A percentile compares a stretch with the other conserved stretches of the same genome.
phyloP scores from a whole-genome alignment of 371 early-diverging fungal species.

The Mycotypha africana region DNA sequence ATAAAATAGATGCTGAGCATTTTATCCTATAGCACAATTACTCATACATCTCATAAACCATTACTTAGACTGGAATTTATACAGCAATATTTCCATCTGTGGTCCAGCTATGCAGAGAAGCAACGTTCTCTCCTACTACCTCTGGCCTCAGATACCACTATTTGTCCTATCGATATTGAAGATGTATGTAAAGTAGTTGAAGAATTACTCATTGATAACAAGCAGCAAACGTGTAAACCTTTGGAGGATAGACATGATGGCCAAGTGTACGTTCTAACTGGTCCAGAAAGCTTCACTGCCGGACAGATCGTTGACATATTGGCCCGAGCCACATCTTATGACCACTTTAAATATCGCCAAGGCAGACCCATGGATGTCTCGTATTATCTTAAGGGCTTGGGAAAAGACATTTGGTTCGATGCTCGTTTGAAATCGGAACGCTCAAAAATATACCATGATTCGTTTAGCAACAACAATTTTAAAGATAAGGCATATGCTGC shows the following conservation, averaged over 20 bases:
- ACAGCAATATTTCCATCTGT: conserved; percentile 31
- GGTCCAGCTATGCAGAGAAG: conserved; percentile 24
- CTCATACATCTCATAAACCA: not conserved
- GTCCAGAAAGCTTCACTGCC: conserved; percentile 19
- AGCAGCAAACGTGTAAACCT: not conserved
- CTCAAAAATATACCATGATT: conserved; percentile 22
- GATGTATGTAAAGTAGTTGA: conserved; percentile 25
- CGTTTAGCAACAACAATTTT: conserved; percentile 10
- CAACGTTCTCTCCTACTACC: conserved; percentile 15
- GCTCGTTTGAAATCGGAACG: conserved; percentile 24
- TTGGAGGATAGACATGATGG: conserved; percentile 17
- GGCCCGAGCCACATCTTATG: conserved; percentile 14
- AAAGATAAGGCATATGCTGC: conserved; percentile 11
- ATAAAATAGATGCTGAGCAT: not conserved
- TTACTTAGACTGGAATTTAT: conserved; percentile 44
- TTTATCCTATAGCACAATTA: not conserved
- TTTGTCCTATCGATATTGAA: conserved; percentile 22
- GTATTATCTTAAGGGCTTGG: conserved; percentile 18
- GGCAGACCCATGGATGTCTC: conserved; percentile 22
- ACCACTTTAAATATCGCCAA: conserved; percentile 12
- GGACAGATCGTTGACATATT: conserved; percentile 13
- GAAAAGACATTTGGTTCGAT: conserved; percentile 28
- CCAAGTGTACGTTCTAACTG: conserved; percentile 24
- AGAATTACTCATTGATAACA: conserved; percentile 7
- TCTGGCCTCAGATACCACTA: conserved; percentile 9